Conservation (phyloP, 257 asterid species). For the Cruciata laevipes region DNA sequence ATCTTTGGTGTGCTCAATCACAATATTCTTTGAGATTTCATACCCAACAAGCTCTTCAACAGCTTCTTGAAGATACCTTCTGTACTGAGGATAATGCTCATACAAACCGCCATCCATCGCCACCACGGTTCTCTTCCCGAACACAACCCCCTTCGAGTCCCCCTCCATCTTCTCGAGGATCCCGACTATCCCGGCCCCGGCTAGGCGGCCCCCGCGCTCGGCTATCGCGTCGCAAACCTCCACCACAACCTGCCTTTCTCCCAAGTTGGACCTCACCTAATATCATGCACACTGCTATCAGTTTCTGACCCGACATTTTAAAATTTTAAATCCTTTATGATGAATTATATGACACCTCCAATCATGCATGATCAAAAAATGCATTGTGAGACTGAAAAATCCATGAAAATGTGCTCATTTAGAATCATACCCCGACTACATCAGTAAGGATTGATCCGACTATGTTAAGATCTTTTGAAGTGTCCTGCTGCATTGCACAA, state of each 20-base stretch:
- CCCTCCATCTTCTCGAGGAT: constrained; percentile 70
- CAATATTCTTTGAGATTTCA: constrained; percentile 40
- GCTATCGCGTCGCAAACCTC: constrained; percentile 58
- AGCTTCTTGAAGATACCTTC: constrained; percentile 51
- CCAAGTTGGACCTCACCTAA: constrained; percentile 36
- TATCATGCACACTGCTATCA: background rate
- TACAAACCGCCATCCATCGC: constrained; percentile 88
- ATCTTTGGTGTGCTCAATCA: constrained; percentile 69
- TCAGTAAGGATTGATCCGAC: constrained; percentile 52
- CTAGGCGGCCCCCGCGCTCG: constrained; percentile 70
- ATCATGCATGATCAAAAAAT: background rate
- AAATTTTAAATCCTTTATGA: background rate
- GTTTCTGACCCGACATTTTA: background rate
- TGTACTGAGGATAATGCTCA: constrained; percentile 66
- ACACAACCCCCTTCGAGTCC: constrained; percentile 43
- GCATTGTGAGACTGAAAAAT: background rate
- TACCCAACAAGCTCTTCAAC: constrained; percentile 56
- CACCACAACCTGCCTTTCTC: constrained; percentile 37
- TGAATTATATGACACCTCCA: no score
- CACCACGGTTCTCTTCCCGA: constrained; percentile 69
- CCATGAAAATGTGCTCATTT: background rate
- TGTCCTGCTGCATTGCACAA: constrained; percentile 72
- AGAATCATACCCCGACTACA: constrained; percentile 48
- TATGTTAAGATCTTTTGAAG: constrained; percentile 51
- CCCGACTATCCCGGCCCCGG: constrained; percentile 78